Percentiles rank a stretch among this genome's conserved stretches.
phyloP scores from a whole-genome alignment of 2,329 filamentous ascomycete genomes.

The Colletotrichum sp. region DNA sequence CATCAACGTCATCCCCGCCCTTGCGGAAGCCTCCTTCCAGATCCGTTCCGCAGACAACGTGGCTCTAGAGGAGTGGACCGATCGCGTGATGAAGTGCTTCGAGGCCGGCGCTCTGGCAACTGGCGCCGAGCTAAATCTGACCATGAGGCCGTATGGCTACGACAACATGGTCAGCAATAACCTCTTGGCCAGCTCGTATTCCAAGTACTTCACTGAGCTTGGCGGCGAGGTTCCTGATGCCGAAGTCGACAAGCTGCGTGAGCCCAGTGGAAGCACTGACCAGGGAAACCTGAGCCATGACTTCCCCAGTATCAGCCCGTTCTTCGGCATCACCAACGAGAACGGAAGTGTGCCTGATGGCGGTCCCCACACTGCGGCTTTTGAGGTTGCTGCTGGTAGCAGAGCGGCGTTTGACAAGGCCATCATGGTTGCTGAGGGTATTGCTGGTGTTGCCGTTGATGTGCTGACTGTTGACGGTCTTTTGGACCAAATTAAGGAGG shows the following conservation, averaged over 20 bases:
- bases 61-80: slow-evolving; percentile 25
- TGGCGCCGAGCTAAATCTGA: slow-evolving; percentile 39
- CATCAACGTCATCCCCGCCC: slow-evolving; percentile 50
- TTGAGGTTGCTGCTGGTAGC: slow-evolving; percentile 55
- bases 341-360: slow-evolving; percentile 23
- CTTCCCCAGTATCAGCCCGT: slow-evolving; percentile 29
- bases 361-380: slow-evolving; percentile 59
- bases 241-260: slow-evolving; percentile 28
- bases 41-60: slow-evolving; percentile 53
- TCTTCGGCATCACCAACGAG: slow-evolving; percentile 29
- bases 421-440: slow-evolving; percentile 50
- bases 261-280: slow-evolving; percentile 29
- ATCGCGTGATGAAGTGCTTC: slow-evolving; percentile 29
- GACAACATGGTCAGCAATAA: slow-evolving; percentile 36
- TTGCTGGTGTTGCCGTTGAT: slow-evolving; percentile 54
- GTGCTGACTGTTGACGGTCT: slow-evolving; percentile 47
- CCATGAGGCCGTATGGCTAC: slow-evolving; percentile 32
- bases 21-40: slow-evolving; percentile 64
- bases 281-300: slow-evolving; percentile 34
- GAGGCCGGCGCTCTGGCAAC: slow-evolving; percentile 33
- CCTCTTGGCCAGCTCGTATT: slow-evolving; percentile 26
- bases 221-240: slow-evolving; percentile 28
- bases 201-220: slow-evolving; percentile 25
- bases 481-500: slow-evolving; percentile 44
- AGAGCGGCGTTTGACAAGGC: slow-evolving; percentile 50